Conservation (phyloP, 345 rosid species). For the Brassica carinata region DNA sequence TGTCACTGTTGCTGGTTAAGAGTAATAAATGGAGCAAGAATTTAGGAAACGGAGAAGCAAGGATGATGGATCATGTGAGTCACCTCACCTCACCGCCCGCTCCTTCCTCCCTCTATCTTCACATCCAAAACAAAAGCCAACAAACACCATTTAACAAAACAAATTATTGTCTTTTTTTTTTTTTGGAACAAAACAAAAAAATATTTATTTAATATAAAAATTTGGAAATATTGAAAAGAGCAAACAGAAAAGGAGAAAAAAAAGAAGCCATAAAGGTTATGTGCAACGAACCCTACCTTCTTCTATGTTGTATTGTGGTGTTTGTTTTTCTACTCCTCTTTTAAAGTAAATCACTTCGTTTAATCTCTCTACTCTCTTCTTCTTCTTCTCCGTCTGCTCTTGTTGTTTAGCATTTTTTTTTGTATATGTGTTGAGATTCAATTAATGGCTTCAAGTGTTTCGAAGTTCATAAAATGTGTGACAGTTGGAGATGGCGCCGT, state of each 20-base stretch:
- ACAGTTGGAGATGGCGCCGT: conserved; percentile 48
- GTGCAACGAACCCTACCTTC: conserved; percentile 36
- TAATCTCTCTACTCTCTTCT: conserved; percentile 10
- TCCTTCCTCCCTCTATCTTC: conserved; percentile 4
- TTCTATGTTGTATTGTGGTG: conserved; percentile 3
- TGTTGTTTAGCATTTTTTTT: background rate
- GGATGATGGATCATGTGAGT: conserved; percentile 37
- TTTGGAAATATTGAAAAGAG: background rate
- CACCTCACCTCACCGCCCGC: conserved; percentile 27
- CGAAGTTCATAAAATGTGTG: conserved; percentile 43
- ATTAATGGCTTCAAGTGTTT: conserved; percentile 40
- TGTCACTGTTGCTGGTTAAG: conserved; percentile 18
- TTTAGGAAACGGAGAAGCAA: conserved; percentile 19
- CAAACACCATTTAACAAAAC: conserved; percentile 17
- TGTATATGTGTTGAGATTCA: conserved; percentile 15
- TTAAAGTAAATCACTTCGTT: conserved; percentile 37
- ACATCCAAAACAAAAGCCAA: conserved; percentile 24
- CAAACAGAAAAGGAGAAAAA: background rate
- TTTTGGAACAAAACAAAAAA: background rate
- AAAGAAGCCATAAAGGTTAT: conserved; percentile 19
- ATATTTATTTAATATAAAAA: background rate
- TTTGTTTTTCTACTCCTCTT: conserved; percentile 15
- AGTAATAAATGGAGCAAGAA: conserved; percentile 30
- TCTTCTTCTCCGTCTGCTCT: background rate
- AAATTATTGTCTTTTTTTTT: too few relatives aligned